Evolutionary conservation across 768 basidiomycete genomes (phyloP).

Genomic region (Termitomyces sp.): DNA sequence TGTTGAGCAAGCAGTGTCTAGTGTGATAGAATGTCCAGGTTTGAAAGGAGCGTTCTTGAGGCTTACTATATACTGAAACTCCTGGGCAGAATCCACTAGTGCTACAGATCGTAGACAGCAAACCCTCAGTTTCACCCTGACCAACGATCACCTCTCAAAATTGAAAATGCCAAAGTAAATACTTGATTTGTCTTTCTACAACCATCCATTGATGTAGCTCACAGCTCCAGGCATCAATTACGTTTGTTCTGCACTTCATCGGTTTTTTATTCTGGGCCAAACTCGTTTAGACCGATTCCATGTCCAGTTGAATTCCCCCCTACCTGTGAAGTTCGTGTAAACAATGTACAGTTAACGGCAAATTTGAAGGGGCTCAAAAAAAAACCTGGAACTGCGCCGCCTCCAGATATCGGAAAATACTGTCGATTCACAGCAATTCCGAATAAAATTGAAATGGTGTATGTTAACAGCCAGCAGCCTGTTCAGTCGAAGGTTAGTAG

Average conservation of each 20-base stretch:
- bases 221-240: slow-evolving; percentile 71
- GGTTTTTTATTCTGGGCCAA: slow-evolving; percentile 55
- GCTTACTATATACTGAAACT: not conserved
- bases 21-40: slow-evolving; percentile 79
- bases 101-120: slow-evolving; percentile 75
- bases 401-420: slow-evolving; percentile 59
- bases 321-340: slow-evolving; percentile 88
- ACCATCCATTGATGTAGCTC: slow-evolving; percentile 6
- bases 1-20: slow-evolving; percentile 62
- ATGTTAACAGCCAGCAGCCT: slow-evolving; percentile 85
- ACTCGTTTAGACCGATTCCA: slow-evolving; percentile 53
- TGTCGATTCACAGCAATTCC: slow-evolving; percentile 35
- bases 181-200: not conserved
- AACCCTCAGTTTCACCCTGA: slow-evolving; percentile 60
- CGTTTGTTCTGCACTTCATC: slow-evolving; percentile 89
- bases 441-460: slow-evolving; percentile 84
- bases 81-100: slow-evolving; percentile 63
- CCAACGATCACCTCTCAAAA: slow-evolving; percentile 58
- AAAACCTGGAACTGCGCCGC: slow-evolving; percentile 92
- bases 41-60: slow-evolving; percentile 8
- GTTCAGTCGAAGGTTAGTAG: slow-evolving; percentile 61
- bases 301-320: slow-evolving; percentile 90
- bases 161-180: slow-evolving; percentile 54
- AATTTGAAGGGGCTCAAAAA: slow-evolving; percentile 93
- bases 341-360: slow-evolving; percentile 61